Base-by-base conservation (phyloP, 352 stramenopile genomes). In the Pythium plurisporium region DNA sequence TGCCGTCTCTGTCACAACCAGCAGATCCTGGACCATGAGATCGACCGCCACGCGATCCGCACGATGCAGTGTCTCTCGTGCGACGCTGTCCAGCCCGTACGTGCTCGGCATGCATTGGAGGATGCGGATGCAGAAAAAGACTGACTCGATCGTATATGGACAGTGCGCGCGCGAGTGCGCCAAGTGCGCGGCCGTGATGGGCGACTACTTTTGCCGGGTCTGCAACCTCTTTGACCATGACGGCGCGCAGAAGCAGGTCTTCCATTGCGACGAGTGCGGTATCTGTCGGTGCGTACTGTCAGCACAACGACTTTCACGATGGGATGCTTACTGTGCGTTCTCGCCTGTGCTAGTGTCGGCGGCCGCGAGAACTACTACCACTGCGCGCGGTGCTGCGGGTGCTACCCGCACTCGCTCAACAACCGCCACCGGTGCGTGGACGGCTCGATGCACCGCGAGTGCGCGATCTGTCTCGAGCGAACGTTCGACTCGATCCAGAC, bases 351-450 rank as follows among this genome's bases (percentile, higher is more conserved):
- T 45, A 89, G 79, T 19, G 82, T 93, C 15, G 82, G 82, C 33
- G 82, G 82, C 0, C 74, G 80, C 4, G 80, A 87, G 50, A 91
- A 91, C 54, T 93, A 72, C 58, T 93, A 87, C 64, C 80, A 93
- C 66, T 93, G 82, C 52, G 56, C 64, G 17, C 90, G 69, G 56
- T 93, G 82, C 60, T 89, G 79, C 47, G 82, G 82, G 2, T 93
- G 82, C 67, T 93, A 90, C 50, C 76, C 82, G 46, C 73, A 82
- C 52, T 83, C 76, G 38, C 64, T 89, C 26, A 64, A 76, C 54
- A 67, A 74, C 62, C 87, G 83, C 49, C 82, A 93, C 77, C 84
- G 79, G 51, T 93, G 82, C 73, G 64, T 93, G 30, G 70, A 89
- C 57, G 76, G 71, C 34, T 87, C 82, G 15, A 93, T 93, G 82